Base-by-base conservation (phyloP, 257 asterid genomes). In the Solanum tarijense region DNA sequence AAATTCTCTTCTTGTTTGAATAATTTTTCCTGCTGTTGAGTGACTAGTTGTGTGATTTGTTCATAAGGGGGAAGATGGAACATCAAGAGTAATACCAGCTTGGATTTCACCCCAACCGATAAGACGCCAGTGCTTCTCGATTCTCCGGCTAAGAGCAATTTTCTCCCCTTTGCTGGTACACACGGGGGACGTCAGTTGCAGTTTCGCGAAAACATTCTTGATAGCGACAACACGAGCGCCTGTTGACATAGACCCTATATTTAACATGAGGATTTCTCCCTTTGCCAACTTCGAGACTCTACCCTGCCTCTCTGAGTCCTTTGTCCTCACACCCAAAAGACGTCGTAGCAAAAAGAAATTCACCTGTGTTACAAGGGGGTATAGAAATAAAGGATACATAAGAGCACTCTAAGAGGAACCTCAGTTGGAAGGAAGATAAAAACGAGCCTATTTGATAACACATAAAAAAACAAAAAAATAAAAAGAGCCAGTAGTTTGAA, bases 61-160 rank as follows among this genome's bases (percentile, higher is more conserved):
- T 92, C 89, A 92, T 84, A 95, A 86, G 86, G 98, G 95, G 90
- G 95, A 93, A 69, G 96, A 96, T 12, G 99, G 99, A 32, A 96
- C 93, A 4, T 97, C 98, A 11, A 97, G 95, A 86, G 98, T 97
- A 85, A 89, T 93, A 41, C 99, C 99, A 38, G 98, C 98, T 88
- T 94, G 98, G 85, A 97, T 97, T 79, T 93, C 95, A 75, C 99
- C 99, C 99, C 99, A 97, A 16, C 99, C 99, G 29, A 97, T 97
- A 71, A 97, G 95, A 83, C 99, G 98, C 99, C 98, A 97, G 81
- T 97, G 98, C 96, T 98, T 95, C 88, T 97, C 99, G 12, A 97
- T 96, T 87, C 99, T 93, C 25, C 98, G 91, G 87, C 99, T 97
- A 55, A 97, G 92, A 1, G 99, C 99, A 55, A 96, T 94, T 43